phyloP scores from a whole-genome alignment of 1,284 basidiomycete species.

The Phenoliferia sp. region DNA sequence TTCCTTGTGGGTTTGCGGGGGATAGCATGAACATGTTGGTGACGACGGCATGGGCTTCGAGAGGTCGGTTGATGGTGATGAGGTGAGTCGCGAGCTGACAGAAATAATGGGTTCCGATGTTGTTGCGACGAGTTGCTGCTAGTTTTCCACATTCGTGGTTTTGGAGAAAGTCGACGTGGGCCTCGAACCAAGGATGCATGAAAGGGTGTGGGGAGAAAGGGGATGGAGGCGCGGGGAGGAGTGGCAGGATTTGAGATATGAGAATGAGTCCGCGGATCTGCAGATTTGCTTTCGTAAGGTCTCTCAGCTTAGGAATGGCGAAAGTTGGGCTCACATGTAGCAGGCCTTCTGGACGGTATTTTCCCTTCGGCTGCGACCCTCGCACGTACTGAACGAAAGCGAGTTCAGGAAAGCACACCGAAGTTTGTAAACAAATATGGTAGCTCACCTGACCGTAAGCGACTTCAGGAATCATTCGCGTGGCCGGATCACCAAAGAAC shows the following conservation, averaged over 20 bases:
- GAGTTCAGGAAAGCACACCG: not conserved
- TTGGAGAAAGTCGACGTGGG: slow-evolving; percentile 3
- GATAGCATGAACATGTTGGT: not conserved
- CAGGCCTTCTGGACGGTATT: not conserved
- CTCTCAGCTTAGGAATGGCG: not conserved
- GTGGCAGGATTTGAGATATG: not conserved
- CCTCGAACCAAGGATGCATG: slow-evolving; percentile 2
- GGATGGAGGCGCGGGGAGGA: not conserved
- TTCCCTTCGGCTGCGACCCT: not conserved
- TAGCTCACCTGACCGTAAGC: not conserved
- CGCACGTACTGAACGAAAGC: not conserved
- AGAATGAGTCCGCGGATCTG: not conserved
- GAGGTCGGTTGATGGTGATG: not conserved
- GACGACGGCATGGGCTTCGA: not conserved
- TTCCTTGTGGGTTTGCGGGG: not conserved
- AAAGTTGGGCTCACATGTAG: not conserved
- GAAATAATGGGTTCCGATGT: not conserved
- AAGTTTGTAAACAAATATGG: not conserved
- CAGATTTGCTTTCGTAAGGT: not conserved
- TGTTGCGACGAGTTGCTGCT: not conserved
- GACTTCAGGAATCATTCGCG: slow-evolving; percentile 1
- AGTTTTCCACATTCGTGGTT: not conserved
- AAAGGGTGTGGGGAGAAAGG: not conserved
- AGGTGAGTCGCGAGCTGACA: slow-evolving; percentile 1
- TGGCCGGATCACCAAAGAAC: slow-evolving; percentile 1